Conservation (phyloP, 805 yeast species). For the Candida pseudofarinosa region DNA sequence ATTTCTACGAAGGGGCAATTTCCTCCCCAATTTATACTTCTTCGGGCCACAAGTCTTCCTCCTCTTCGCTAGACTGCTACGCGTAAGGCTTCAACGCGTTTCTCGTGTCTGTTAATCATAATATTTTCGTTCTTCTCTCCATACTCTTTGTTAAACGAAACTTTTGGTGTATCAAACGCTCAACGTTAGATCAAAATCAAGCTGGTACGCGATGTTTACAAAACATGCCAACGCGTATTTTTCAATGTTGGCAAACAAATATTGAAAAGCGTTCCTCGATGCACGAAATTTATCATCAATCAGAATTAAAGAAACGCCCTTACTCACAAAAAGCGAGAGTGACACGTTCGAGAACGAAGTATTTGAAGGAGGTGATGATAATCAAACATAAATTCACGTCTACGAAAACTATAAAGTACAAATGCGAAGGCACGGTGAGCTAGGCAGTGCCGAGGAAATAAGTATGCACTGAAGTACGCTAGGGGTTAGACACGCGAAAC, state of each 20-base stretch:
- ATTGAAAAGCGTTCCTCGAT: background rate
- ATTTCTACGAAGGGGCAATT: constrained; percentile 5
- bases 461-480: background rate
- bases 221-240: background rate
- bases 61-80: background rate
- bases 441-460: background rate
- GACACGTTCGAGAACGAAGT: background rate
- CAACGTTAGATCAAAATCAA: background rate
- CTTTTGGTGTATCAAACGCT: background rate
- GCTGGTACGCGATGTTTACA: background rate
- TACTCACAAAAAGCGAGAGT: background rate
- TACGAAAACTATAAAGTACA: background rate
- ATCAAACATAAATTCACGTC: background rate
- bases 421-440: background rate
- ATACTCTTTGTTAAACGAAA: background rate
- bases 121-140: background rate
- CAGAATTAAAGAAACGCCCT: background rate
- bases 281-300: background rate
- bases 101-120: background rate
- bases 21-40: constrained; percentile 13
- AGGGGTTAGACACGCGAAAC: background rate
- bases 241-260: background rate
- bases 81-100: background rate
- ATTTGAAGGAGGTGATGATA: background rate
- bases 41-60: background rate